Evolutionary conservation across 2,329 filamentous ascomycete species (phyloP).

Genomic region (Ophiostoma triangulosporum): DNA sequence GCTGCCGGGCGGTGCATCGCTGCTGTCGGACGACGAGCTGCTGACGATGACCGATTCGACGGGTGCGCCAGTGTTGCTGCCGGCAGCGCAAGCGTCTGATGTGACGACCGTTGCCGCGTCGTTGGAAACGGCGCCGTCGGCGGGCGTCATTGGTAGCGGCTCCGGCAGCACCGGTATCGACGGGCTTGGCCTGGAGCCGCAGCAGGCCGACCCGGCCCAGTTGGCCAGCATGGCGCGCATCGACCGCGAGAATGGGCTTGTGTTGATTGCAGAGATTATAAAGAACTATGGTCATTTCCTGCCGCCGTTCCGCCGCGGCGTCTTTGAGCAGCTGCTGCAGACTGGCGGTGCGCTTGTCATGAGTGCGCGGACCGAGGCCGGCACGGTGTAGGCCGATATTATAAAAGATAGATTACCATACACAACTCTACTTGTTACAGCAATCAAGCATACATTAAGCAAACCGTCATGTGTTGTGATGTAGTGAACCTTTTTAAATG

Average conservation of each 20-base stretch:
- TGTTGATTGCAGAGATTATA: slow-evolving; percentile 42
- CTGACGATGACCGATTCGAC: slow-evolving; percentile 3
- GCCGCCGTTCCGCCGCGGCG: slow-evolving; percentile 23
- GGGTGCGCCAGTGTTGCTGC: not conserved
- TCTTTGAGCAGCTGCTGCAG: slow-evolving; percentile 36
- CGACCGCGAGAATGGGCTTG: slow-evolving; percentile 48
- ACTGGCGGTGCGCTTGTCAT: slow-evolving; percentile 34
- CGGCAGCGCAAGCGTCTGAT: not conserved
- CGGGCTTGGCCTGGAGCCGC: slow-evolving; percentile 30
- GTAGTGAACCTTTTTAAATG: too few species aligned
- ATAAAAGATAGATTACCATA: not conserved
- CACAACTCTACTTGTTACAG: too few species aligned
- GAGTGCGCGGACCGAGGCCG: slow-evolving; percentile 7
- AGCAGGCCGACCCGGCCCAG: slow-evolving; percentile 31
- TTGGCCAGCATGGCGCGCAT: slow-evolving; percentile 33
- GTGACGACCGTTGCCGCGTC: not conserved
- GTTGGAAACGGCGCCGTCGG: not conserved
- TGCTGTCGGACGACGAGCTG: slow-evolving; percentile 4
- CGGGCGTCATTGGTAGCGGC: not conserved
- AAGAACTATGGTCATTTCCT: slow-evolving; percentile 29
- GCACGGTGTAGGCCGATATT: not conserved
- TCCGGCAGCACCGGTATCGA: slow-evolving; percentile 14
- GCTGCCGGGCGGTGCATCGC: slow-evolving; percentile 3
- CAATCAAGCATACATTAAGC: too few species aligned
- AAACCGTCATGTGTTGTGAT: too few species aligned